Conservation (phyloP, 2,329 filamentous ascomycete genomes). For the Penicillium crustosum region DNA sequence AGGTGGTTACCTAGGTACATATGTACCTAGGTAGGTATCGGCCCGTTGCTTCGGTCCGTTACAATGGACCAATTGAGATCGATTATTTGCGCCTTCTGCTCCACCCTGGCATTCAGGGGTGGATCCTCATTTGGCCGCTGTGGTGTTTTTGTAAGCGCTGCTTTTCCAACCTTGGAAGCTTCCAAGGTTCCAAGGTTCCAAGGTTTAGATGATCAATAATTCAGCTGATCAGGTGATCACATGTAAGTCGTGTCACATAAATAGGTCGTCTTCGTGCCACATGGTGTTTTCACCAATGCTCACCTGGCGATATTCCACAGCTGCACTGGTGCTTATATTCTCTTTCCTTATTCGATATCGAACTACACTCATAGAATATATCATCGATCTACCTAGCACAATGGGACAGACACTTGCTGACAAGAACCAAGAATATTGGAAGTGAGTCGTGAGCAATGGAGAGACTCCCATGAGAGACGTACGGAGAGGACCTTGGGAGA, state of each 20-base stretch:
- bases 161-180: too few relatives aligned
- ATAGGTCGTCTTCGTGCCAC: neutral
- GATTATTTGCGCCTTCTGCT: too few relatives aligned
- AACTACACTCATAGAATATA: neutral
- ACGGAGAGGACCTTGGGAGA: neutral
- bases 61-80: too few relatives aligned
- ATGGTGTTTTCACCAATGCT: neutral
- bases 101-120: too few relatives aligned
- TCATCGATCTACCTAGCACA: neutral
- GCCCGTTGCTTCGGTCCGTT: too few relatives aligned
- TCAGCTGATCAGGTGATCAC: neutral
- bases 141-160: too few relatives aligned
- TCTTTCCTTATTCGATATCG: neutral
- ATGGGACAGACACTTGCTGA: neutral
- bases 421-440: slow-evolving; percentile 1
- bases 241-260: neutral
- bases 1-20: too few relatives aligned
- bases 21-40: too few relatives aligned
- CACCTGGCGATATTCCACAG: neutral
- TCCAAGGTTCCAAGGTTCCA: neutral
- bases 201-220: neutral
- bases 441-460: neutral
- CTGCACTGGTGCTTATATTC: neutral
- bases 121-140: too few relatives aligned
- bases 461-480: neutral